Percentiles rank a stretch among this genome's conserved stretches.
Evolutionary conservation across 306 rosid genomes (phyloP).

Genomic region (Quercus cerris): DNA sequence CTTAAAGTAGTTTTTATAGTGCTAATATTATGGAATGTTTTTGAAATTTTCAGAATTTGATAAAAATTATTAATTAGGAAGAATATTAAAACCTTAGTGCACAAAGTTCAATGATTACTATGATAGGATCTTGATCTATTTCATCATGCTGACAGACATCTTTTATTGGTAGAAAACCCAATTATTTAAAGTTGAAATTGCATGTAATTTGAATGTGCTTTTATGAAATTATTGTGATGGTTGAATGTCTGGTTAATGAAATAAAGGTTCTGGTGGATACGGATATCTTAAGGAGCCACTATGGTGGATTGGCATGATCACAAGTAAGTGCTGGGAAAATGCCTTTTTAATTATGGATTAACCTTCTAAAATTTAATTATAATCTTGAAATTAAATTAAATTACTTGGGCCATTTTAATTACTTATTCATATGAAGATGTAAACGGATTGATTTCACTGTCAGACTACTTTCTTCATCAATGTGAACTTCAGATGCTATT

Average conservation of each 20-base stretch:
- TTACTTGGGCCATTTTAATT: too few species aligned
- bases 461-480: too few species aligned
- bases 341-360: too few species aligned
- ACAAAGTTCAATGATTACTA: too few species aligned
- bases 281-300: slow-evolving; percentile 79
- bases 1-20: neutral
- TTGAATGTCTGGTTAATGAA: neutral
- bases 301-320: slow-evolving; percentile 93
- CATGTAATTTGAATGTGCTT: neutral
- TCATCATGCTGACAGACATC: neutral
- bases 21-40: neutral
- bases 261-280: slow-evolving; percentile 58
- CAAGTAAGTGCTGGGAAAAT: slow-evolving; percentile 52
- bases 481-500: too few species aligned
- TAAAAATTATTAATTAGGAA: too few species aligned
- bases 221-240: neutral
- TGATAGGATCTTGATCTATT: neutral
- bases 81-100: neutral
- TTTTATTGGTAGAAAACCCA: neutral
- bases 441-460: too few species aligned
- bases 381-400: too few species aligned
- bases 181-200: neutral
- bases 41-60: neutral
- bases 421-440: too few species aligned
- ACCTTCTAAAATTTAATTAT: too few species aligned